phyloP scores from a whole-genome alignment of 1,139 yeast genomes.

The Saccharomycopsis crataegensis region DNA sequence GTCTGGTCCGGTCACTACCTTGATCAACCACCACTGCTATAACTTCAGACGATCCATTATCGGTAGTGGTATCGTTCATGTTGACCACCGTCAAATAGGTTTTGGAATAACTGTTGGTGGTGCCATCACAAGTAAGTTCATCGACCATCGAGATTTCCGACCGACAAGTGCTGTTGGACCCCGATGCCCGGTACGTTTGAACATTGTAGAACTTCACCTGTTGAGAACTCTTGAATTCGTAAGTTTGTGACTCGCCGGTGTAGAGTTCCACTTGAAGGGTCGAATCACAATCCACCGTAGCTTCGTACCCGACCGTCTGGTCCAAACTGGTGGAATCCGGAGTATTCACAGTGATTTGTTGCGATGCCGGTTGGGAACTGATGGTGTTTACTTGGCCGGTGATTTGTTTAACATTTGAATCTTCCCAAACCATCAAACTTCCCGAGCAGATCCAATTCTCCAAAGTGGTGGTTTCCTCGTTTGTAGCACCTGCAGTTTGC shows the following conservation, averaged over 20 bases:
- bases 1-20: neutral
- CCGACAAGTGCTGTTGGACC: slow-evolving; percentile 16
- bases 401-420: slow-evolving; percentile 28
- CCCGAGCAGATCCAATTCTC: slow-evolving; percentile 67
- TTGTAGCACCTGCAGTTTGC: neutral
- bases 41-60: neutral
- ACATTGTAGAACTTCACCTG: slow-evolving; percentile 12
- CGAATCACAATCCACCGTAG: slow-evolving; percentile 9
- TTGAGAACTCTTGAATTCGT: slow-evolving; percentile 4
- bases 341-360: slow-evolving; percentile 4
- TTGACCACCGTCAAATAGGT: neutral
- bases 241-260: neutral
- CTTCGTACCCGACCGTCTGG: slow-evolving; percentile 1
- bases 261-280: neutral
- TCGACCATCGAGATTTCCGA: neutral
- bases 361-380: slow-evolving; percentile 18
- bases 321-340: slow-evolving; percentile 20
- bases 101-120: neutral
- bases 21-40: neutral
- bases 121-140: neutral
- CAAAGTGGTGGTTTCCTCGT: slow-evolving; percentile 23
- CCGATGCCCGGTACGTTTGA: slow-evolving; percentile 20
- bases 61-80: neutral
- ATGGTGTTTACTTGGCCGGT: slow-evolving; percentile 21
- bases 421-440: slow-evolving; percentile 59